Evolutionary conservation across 2,329 filamentous ascomycete species (phyloP), one percentile per base, ranked within the genome.

Genomic region (Claviceps quebecensis): DNA sequence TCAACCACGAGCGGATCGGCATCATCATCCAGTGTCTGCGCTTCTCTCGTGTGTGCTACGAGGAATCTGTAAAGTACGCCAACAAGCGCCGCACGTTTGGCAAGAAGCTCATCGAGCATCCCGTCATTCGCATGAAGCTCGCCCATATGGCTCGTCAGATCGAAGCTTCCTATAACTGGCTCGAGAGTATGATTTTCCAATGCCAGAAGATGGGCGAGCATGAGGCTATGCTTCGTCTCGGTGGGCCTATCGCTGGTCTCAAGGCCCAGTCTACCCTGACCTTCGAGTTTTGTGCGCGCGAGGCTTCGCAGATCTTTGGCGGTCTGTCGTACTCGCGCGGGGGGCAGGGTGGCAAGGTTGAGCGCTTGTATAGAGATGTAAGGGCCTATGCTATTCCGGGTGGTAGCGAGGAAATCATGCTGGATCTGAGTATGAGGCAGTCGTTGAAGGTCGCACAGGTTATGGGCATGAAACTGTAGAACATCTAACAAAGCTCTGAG

Each of bases 101-200:
- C 73, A 93, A 95, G 78, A 88, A 87, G 64, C 84, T 98, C 58
- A 93, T 96, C 65, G 86, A 96, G 59, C 93, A 98, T 70, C 88
- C 91, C 3, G 93, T 97, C 61, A 97, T 97, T 69, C 88, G 93
- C 11, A 82, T 96, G 72, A 97, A 97, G 75, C 84, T 98, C 44
- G 93, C 93, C 2, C 87, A 97, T 70, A 98, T 98, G 93, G 91
- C 89, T 3, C 84, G 93, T 52, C 93, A 97, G 72, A 95, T 97
- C 67, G 93, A 98, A 71, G 89, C 93, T 23, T 87, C 83, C n/a
- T 93, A 93, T 73, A 86, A 86, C 70, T 98, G 93, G 93, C 80
- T 97, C 53, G 93, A 98, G 76, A 94, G 87, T 67, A 73, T 97
- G 56, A 83, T 97, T 67, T 96, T 81, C 75, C 93, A 98, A 71